Conservation (phyloP, 106 monocot genomes). For the Chionographis japonica region DNA sequence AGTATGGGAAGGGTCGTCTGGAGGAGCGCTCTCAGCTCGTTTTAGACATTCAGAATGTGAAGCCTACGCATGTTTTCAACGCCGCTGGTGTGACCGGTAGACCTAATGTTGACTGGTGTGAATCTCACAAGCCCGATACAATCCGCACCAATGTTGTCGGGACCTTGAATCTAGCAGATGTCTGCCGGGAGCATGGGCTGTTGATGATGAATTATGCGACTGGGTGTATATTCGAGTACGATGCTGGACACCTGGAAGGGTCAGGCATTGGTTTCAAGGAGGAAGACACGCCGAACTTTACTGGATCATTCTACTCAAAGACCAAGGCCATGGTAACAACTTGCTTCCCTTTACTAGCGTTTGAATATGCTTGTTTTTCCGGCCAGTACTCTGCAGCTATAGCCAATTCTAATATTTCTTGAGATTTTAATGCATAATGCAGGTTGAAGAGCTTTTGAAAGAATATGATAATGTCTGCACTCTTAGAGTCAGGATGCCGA, state of each 20-base stretch:
- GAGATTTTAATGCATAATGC: neutral
- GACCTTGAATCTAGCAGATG: conserved; percentile 44
- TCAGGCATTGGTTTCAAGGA: conserved; percentile 58
- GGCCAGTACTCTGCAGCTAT: too few relatives aligned
- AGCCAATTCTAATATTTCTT: neutral
- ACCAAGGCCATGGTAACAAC: conserved; percentile 54
- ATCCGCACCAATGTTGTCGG: conserved; percentile 51
- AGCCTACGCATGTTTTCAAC: conserved; percentile 61
- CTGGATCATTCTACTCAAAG: conserved; percentile 57
- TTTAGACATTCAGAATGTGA: conserved; percentile 38
- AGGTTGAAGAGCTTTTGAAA: conserved; percentile 52
- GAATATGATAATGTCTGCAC: conserved; percentile 54
- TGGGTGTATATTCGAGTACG: conserved; percentile 59
- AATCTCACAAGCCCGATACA: conserved; percentile 42
- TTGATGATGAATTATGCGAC: conserved; percentile 60
- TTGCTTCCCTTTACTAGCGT: neutral
- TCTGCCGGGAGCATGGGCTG: conserved; percentile 42
- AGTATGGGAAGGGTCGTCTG: conserved; percentile 46
- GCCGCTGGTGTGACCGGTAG: conserved; percentile 59
- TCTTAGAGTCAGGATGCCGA: conserved; percentile 42
- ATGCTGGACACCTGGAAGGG: conserved; percentile 41
- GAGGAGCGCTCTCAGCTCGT: conserved; percentile 34
- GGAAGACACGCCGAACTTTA: conserved; percentile 51
- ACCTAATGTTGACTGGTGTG: conserved; percentile 58
- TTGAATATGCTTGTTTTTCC: neutral